A percentile compares a stretch with the other conserved stretches of the same genome.
phyloP scores from a whole-genome alignment of 1,139 yeast species.

The Kurtzmaniella quercitrusa region DNA sequence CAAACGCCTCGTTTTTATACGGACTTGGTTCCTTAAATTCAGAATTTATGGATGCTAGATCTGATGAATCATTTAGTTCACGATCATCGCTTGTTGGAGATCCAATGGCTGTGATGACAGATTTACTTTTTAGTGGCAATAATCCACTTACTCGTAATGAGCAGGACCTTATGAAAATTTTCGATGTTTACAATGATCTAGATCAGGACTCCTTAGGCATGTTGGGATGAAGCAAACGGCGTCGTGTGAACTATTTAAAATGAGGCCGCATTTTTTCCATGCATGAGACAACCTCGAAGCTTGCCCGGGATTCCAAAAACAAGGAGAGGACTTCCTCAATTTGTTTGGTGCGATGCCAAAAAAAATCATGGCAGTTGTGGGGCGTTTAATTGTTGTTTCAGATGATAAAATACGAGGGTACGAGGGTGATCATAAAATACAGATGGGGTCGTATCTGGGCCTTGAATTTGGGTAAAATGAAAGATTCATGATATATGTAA shows the following conservation, averaged over 20 bases:
- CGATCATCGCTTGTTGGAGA: constrained; percentile 1
- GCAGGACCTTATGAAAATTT: constrained; percentile 35
- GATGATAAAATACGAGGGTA: too few relatives aligned
- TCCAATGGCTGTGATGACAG: constrained; percentile 6
- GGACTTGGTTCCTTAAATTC: background rate
- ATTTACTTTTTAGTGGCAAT: constrained; percentile 6
- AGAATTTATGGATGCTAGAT: background rate
- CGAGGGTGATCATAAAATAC: too few relatives aligned
- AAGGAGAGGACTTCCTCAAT: too few relatives aligned
- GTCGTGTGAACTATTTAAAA: too few relatives aligned
- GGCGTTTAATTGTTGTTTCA: too few relatives aligned
- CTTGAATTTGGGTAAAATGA: too few relatives aligned
- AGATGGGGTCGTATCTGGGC: too few relatives aligned
- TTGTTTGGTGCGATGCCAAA: too few relatives aligned
- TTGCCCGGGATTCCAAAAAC: too few relatives aligned
- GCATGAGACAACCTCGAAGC: too few relatives aligned
- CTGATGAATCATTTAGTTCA: constrained; percentile 1
- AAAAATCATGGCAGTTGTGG: too few relatives aligned
- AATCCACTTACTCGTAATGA: constrained; percentile 16
- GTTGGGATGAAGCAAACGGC: constrained; percentile 4
- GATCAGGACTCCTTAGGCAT: constrained; percentile 13
- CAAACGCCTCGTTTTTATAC: background rate
- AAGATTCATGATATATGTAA: too few relatives aligned
- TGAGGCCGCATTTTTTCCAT: background rate
- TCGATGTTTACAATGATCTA: constrained; percentile 37